phyloP scores from a whole-genome alignment of 768 basidiomycete genomes.

The Cubamyces lactineus region DNA sequence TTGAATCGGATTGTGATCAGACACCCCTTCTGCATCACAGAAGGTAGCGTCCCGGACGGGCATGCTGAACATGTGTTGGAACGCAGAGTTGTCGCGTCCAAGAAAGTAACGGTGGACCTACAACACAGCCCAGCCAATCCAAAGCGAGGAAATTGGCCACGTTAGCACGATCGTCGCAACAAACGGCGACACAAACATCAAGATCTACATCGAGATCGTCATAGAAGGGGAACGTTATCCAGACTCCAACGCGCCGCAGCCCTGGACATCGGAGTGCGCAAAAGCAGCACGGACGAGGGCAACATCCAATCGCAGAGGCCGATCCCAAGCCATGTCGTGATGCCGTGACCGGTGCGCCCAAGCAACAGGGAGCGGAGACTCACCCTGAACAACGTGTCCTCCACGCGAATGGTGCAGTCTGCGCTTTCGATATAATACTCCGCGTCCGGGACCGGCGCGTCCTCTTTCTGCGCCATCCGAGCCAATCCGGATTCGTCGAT shows the following conservation, averaged over 20 bases:
- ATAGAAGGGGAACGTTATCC: background rate
- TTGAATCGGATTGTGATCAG: conserved; percentile 40
- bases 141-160: conserved; percentile 2
- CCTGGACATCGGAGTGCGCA: conserved; percentile 3
- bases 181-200: conserved; percentile 18
- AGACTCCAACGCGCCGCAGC: conserved; percentile 17
- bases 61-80: conserved; percentile 36
- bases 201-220: conserved; percentile 11
- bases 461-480: background rate
- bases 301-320: background rate
- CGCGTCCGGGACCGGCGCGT: conserved; percentile 44
- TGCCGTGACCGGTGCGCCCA: conserved; percentile 6
- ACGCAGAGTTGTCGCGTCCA: conserved; percentile 36
- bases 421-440: conserved; percentile 69
- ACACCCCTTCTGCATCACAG: conserved; percentile 29
- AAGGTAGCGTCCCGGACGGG: conserved; percentile 10
- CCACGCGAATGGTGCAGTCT: conserved; percentile 65
- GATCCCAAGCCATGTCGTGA: conserved; percentile 3
- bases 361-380: conserved; percentile 27
- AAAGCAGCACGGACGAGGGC: background rate
- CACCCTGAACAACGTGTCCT: conserved; percentile 71
- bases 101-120: conserved; percentile 37
- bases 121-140: conserved; percentile 14
- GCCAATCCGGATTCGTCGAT: conserved; percentile 7
- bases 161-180: conserved; percentile 14